These are phyloP conservation scores for Dioscorea dumetorum DNA, from an alignment of 106 monocot species.

Conservation along the genomic window DNA sequence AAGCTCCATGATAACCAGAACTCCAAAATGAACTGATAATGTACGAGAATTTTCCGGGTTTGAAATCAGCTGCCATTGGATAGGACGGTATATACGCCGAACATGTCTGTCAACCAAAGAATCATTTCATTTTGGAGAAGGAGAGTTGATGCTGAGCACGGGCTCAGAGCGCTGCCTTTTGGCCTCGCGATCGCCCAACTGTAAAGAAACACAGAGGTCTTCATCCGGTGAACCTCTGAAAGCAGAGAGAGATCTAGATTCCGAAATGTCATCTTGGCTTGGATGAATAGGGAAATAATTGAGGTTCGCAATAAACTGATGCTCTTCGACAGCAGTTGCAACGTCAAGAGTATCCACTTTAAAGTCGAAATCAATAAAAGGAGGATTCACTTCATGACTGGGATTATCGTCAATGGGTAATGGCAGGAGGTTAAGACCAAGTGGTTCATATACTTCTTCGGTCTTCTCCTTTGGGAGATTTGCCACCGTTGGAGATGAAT, in stretches of 20 bases:
- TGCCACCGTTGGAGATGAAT: constrained; percentile 40
- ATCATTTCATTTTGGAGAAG: constrained; percentile 6
- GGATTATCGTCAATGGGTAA: constrained; percentile 35
- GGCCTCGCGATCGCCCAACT: constrained; percentile 8
- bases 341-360: constrained; percentile 29
- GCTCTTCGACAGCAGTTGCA: constrained; percentile 56
- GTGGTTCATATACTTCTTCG: constrained; percentile 62
- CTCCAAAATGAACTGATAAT: neutral
- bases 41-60: neutral
- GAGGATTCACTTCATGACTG: constrained; percentile 13
- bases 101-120: neutral
- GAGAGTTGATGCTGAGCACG: constrained; percentile 3
- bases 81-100: neutral
- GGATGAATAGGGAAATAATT: constrained; percentile 4
- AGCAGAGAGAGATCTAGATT: constrained; percentile 5
- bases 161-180: constrained; percentile 34
- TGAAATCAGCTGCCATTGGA: no score
- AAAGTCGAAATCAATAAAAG: constrained; percentile 15
- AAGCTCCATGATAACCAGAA: neutral
- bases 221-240: constrained; percentile 5
- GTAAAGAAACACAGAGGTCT: constrained; percentile 21
- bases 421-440: constrained; percentile 58
- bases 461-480: constrained; percentile 44
- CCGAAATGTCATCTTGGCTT: constrained; percentile 9
- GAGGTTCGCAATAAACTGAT: constrained; percentile 47